These are phyloP conservation scores for Metschnikowia lunata DNA, from an alignment of 805 yeast genomes.

Conservation along the genomic window DNA sequence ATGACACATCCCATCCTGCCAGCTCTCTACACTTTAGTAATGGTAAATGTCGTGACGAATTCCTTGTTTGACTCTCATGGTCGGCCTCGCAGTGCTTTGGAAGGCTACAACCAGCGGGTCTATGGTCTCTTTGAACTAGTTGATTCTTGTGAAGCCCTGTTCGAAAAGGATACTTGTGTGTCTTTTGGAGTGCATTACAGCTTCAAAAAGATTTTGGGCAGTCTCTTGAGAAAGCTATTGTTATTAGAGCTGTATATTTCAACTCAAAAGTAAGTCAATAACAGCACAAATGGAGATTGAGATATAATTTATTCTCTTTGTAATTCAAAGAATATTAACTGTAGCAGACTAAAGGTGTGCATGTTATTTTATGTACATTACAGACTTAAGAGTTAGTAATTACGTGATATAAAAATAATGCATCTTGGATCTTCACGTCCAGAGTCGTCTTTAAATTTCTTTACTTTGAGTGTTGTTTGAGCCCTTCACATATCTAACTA, in stretches of 20 bases:
- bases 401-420: too few relatives aligned
- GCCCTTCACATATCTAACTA: too few relatives aligned
- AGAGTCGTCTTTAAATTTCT: too few relatives aligned
- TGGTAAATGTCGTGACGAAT: neutral
- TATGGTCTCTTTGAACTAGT: neutral
- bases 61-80: neutral
- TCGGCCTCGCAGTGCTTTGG: neutral
- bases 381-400: too few relatives aligned
- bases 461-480: too few relatives aligned
- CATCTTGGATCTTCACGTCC: too few relatives aligned
- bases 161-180: neutral
- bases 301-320: too few relatives aligned
- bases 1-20: neutral
- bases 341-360: too few relatives aligned
- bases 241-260: neutral
- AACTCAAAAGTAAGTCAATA: neutral
- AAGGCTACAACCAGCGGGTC: neutral
- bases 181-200: neutral
- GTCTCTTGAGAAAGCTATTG: neutral
- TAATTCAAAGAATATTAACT: too few relatives aligned
- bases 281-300: too few relatives aligned
- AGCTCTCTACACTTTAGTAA: neutral
- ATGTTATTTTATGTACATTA: too few relatives aligned
- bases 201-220: neutral
- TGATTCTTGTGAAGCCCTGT: neutral